Percentiles rank a stretch among this genome's conserved stretches.
These are phyloP conservation scores for Balakata baccata DNA, from an alignment of 345 rosid genomes.

Conservation along the genomic window DNA sequence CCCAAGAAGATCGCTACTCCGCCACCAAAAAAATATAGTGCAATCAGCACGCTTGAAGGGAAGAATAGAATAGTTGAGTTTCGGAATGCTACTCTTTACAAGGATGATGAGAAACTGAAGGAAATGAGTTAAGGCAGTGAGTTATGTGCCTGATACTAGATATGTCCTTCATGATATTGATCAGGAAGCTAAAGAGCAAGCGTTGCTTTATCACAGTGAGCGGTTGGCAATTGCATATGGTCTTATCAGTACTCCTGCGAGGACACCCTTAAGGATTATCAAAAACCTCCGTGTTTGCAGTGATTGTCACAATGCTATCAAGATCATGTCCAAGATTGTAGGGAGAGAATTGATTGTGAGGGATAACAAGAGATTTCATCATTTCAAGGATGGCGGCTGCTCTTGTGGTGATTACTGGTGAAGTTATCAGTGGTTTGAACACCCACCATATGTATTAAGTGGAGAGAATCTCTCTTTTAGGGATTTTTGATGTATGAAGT, in stretches of 20 bases:
- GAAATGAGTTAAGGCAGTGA: slow-evolving; percentile 35
- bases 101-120: slow-evolving; percentile 62
- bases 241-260: slow-evolving; percentile 64
- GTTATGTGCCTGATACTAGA: slow-evolving; percentile 67
- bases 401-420: slow-evolving; percentile 55
- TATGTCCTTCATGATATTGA: slow-evolving; percentile 76
- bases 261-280: slow-evolving; percentile 63
- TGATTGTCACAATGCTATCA: slow-evolving; percentile 79
- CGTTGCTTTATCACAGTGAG: slow-evolving; percentile 72
- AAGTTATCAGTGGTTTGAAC: slow-evolving; percentile 1
- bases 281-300: slow-evolving; percentile 76
- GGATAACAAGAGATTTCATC: slow-evolving; percentile 81
- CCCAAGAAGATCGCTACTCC: slow-evolving; percentile 52
- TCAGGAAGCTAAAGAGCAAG: slow-evolving; percentile 80
- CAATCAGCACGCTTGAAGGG: slow-evolving; percentile 60
- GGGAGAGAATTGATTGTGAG: slow-evolving; percentile 70
- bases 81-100: slow-evolving; percentile 54
- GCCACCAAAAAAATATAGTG: slow-evolving; percentile 48
- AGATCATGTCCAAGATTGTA: slow-evolving; percentile 73
- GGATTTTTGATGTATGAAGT: slow-evolving; percentile 10
- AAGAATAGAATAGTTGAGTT: slow-evolving; percentile 58
- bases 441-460: not conserved
- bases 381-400: slow-evolving; percentile 50
- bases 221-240: slow-evolving; percentile 81
- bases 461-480: not conserved